Base-by-base conservation (phyloP, 306 rosid genomes). In the Gastrolobium villosum region DNA sequence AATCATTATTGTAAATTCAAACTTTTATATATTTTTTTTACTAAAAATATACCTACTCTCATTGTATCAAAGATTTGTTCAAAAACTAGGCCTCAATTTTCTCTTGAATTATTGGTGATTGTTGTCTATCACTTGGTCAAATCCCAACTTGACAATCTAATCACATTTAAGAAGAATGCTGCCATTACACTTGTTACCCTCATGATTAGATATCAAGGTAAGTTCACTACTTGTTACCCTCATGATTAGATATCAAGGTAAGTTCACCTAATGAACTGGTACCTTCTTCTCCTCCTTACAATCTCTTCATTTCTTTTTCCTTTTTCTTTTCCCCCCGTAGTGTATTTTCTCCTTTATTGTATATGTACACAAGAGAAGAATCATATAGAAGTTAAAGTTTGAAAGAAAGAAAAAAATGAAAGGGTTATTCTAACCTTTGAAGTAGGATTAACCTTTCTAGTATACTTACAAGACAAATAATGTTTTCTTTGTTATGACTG, bases 71-170 rank as follows among this genome's bases (percentile, higher is more conserved):
- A n/a, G n/a, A n/a, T n/a, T n/a, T n/a, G n/a, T n/a, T n/a, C n/a
- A n/a, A n/a, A n/a, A n/a, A n/a, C n/a, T n/a, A n/a, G n/a, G n/a
- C n/a, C n/a, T n/a, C n/a, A n/a, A n/a, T n/a, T n/a, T n/a, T n/a
- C n/a, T n/a, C n/a, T n/a, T n/a, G n/a, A n/a, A n/a, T n/a, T n/a
- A n/a, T 56, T 65, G 84, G 82, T 81, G 80, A 75, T 52, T 70
- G 1, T 66, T 1, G 61, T 52, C 69, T 72, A 60, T 79, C 82
- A 69, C 40, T 40, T 30, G 50, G 77, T 69, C 74, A 56, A 62
- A 65, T 72, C 55, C 28, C 61, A 86, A 40, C 66, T 69, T 65
- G 57, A 46, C 1, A 66, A 13, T 59, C 37, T 3, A 32, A 52
- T 36, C 69, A 31, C 39, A 68, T 5, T 5, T 20, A 59, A 53